A percentile compares a stretch with the other conserved stretches of the same genome.
Conservation (phyloP, 345 rosid genomes). For the Citrus medica region DNA sequence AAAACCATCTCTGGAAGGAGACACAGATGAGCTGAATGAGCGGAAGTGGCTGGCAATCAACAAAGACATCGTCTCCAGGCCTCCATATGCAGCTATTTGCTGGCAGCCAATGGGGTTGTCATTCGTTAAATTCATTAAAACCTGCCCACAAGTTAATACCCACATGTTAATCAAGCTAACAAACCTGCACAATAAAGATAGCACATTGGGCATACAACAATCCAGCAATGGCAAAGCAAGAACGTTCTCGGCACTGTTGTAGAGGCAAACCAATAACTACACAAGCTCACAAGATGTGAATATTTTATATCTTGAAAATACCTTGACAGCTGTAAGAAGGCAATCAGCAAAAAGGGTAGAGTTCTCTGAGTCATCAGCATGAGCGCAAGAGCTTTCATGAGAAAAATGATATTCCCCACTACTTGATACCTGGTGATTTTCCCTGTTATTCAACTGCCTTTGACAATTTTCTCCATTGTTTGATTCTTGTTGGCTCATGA, state of each 20-base stretch:
- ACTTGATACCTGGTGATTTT: constrained; percentile 25
- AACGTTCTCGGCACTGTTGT: not conserved
- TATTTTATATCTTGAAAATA: constrained; percentile 17
- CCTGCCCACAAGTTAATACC: constrained; percentile 45
- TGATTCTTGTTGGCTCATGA: constrained; percentile 43
- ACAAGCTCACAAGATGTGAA: constrained; percentile 2
- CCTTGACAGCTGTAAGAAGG: constrained; percentile 91
- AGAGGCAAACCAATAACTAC: constrained; percentile 2
- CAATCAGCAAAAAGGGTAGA: constrained; percentile 68
- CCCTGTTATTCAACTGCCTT: constrained; percentile 32
- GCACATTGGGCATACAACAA: not conserved
- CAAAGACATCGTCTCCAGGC: constrained; percentile 71
- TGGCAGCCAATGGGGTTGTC: constrained; percentile 82
- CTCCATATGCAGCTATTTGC: constrained; percentile 81
- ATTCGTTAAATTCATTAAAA: constrained; percentile 89
- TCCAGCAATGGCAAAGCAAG: not conserved
- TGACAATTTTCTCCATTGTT: constrained; percentile 27
- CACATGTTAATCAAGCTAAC: constrained; percentile 9
- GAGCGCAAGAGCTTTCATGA: constrained; percentile 32
- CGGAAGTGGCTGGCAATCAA: constrained; percentile 82
- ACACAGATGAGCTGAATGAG: constrained; percentile 46
- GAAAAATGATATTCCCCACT: constrained; percentile 28
- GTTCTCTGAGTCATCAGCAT: constrained; percentile 47
- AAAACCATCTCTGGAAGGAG: constrained; percentile 23
- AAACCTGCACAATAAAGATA: not conserved